Percentiles rank a stretch among this genome's conserved stretches.
Conservation (phyloP, 2,329 filamentous ascomycete genomes). For the Epichloe sylvatica region DNA sequence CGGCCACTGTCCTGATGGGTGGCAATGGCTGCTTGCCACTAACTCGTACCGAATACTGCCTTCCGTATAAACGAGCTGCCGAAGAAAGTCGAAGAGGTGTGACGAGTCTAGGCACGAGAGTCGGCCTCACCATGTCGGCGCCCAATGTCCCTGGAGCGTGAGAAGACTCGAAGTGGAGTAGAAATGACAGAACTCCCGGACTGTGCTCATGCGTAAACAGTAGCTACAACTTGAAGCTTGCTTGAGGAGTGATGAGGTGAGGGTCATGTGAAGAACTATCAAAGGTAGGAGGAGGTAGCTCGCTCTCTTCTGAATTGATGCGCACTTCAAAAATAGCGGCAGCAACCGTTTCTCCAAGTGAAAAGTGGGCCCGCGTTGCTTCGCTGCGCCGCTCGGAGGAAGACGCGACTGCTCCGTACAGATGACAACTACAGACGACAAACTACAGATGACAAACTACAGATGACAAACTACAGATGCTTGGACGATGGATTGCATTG, state of each 20-base stretch:
- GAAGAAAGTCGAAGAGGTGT: background rate
- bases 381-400: background rate
- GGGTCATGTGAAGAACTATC: background rate
- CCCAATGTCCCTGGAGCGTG: background rate
- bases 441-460: no score
- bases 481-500: no score
- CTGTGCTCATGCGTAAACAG: background rate
- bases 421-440: no score
- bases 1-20: constrained; percentile 34
- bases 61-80: constrained; percentile 4
- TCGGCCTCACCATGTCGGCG: constrained; percentile 1
- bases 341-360: background rate
- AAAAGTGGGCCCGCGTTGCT: background rate
- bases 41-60: constrained; percentile 22
- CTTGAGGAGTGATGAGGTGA: background rate
- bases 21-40: constrained; percentile 12
- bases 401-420: no score
- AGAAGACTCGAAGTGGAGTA: background rate
- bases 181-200: background rate
- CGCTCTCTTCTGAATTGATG: background rate
- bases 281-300: background rate
- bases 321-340: background rate
- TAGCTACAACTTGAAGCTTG: no score
- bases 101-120: background rate
- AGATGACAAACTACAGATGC: no score